Evolutionary conservation across 257 asterid species (phyloP).

Genomic region (Nicotiana noctiflora): DNA sequence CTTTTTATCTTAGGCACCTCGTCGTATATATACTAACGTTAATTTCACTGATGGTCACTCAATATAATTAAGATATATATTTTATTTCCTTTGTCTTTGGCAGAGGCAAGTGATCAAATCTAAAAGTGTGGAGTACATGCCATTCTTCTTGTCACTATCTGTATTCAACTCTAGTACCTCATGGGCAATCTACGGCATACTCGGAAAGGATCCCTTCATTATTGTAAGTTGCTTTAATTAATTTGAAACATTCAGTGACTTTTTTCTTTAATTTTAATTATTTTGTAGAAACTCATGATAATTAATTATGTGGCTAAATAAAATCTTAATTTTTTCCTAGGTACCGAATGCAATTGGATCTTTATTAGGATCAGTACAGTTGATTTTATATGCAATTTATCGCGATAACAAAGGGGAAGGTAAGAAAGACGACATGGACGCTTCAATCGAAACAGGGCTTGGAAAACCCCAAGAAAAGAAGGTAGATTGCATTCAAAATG

Average conservation of each 20-base stretch:
- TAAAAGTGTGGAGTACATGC: conserved; percentile 83
- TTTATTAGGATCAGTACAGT: conserved; percentile 54
- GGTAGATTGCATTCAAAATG: neutral
- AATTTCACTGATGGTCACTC: too few relatives aligned
- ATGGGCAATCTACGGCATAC: conserved; percentile 65
- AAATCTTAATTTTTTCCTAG: conserved; percentile 25
- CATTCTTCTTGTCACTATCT: conserved; percentile 58
- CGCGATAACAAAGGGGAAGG: conserved; percentile 31
- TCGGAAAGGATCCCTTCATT: conserved; percentile 61
- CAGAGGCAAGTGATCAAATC: conserved; percentile 74
- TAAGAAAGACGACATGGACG: conserved; percentile 17
- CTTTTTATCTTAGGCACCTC: neutral
- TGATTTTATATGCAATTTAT: conserved; percentile 50
- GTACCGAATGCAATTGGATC: conserved; percentile 71
- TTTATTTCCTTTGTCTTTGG: neutral
- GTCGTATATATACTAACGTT: too few relatives aligned
- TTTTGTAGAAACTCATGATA: neutral
- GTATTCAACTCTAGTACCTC: conserved; percentile 67
- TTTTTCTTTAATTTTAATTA: neutral
- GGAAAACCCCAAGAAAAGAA: neutral
- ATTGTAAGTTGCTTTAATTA: conserved; percentile 31
- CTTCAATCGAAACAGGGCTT: conserved; percentile 31
- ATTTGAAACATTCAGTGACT: neutral
- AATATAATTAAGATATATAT: too few relatives aligned
- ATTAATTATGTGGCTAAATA: too few relatives aligned